These are phyloP conservation scores for Lasiosphaeriaceae sp. DNA, from an alignment of 495 filamentous ascomycete species.

Conservation along the genomic window DNA sequence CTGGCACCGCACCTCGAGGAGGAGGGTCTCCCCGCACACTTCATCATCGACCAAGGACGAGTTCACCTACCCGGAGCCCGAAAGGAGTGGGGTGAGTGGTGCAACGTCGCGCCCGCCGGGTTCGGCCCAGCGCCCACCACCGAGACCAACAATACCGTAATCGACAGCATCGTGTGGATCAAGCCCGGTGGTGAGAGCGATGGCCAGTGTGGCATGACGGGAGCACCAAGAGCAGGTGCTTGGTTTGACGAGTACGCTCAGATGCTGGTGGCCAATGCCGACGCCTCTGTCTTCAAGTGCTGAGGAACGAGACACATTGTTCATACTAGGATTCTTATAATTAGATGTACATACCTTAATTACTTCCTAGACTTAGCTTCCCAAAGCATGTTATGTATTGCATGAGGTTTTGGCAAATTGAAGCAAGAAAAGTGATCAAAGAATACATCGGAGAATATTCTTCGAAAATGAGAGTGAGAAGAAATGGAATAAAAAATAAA, in stretches of 20 bases:
- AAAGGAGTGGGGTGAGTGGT: conserved; percentile 68
- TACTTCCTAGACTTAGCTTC: no score
- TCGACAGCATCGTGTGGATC: conserved; percentile 75
- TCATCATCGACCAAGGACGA: conserved; percentile 51
- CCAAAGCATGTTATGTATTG: no score
- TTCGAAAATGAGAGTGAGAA: no score
- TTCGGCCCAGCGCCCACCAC: conserved; percentile 63
- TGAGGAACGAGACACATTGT: no score
- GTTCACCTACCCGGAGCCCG: conserved; percentile 54
- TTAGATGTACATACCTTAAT: no score
- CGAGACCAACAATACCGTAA: conserved; percentile 54
- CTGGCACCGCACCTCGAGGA: conserved; percentile 55
- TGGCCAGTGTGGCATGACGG: conserved; percentile 59
- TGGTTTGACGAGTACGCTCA: conserved; percentile 74
- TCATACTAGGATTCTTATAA: no score
- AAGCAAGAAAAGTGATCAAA: no score
- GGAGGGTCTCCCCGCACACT: conserved; percentile 60
- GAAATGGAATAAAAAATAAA: no score
- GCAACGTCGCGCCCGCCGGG: conserved; percentile 62
- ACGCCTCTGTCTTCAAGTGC: no score
- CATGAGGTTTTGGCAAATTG: no score
- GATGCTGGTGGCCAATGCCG: conserved; percentile 42
- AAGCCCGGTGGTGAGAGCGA: conserved; percentile 77
- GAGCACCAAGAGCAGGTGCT: conserved; percentile 62
- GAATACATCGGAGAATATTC: no score